Percentiles rank a stretch among this genome's conserved stretches.
Evolutionary conservation across 805 yeast genomes (phyloP).

Genomic region (Wickerhamomyces strasburgensis): DNA sequence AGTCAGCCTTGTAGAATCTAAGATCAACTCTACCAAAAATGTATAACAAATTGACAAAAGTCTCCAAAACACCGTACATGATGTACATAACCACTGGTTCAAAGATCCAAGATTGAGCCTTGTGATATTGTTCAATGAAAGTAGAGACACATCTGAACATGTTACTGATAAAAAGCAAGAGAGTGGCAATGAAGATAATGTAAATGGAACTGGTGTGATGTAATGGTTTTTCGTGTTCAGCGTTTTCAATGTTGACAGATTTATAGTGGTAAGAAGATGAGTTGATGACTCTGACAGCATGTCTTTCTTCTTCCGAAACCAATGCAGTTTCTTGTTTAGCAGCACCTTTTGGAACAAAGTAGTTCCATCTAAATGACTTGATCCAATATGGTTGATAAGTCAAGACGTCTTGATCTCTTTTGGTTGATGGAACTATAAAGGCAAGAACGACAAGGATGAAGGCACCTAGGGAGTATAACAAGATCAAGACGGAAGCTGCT

Average conservation of each 20-base stretch:
- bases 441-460: slow-evolving; percentile 46
- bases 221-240: slow-evolving; percentile 26
- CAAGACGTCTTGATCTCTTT: slow-evolving; percentile 44
- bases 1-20: slow-evolving; percentile 76
- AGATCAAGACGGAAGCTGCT: slow-evolving; percentile 44
- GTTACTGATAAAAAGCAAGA: slow-evolving; percentile 46
- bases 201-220: slow-evolving; percentile 48
- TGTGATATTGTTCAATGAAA: slow-evolving; percentile 31
- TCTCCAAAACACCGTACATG: slow-evolving; percentile 65
- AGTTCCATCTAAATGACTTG: slow-evolving; percentile 53
- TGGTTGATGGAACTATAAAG: slow-evolving; percentile 50
- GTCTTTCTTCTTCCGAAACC: slow-evolving; percentile 26
- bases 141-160: slow-evolving; percentile 45
- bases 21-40: slow-evolving; percentile 65
- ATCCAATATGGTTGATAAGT: slow-evolving; percentile 77
- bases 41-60: slow-evolving; percentile 49
- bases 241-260: slow-evolving; percentile 17
- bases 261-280: slow-evolving; percentile 43
- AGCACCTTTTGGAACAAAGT: slow-evolving; percentile 54
- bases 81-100: slow-evolving; percentile 62
- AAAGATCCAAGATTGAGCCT: slow-evolving; percentile 38
- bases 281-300: slow-evolving; percentile 56
- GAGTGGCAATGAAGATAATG: slow-evolving; percentile 39
- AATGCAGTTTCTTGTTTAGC: slow-evolving; percentile 38
- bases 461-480: slow-evolving; percentile 52